Percentiles rank a stretch among this genome's conserved stretches.
These are phyloP conservation scores for Apiotrichum veenhuisii DNA, from an alignment of 1,284 basidiomycete genomes.

Conservation along the genomic window DNA sequence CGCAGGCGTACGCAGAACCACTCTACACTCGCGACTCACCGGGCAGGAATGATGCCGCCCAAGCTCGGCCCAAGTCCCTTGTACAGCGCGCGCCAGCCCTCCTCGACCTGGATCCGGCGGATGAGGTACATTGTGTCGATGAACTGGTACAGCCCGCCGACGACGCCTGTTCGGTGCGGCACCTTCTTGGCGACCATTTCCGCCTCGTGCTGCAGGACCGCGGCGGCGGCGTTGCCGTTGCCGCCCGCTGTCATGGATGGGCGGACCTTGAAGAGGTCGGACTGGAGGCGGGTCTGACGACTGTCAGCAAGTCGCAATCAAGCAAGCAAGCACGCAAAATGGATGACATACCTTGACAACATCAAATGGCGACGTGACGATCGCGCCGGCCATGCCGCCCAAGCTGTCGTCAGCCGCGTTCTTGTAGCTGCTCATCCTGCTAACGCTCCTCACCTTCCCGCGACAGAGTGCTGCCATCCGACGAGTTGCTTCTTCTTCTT, in stretches of 20 bases:
- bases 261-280: slow-evolving; percentile 63
- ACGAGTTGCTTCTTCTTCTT: slow-evolving; percentile 55
- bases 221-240: slow-evolving; percentile 14
- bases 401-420: slow-evolving; percentile 55
- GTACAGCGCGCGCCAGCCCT: slow-evolving; percentile 86
- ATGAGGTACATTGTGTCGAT: slow-evolving; percentile 91
- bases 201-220: slow-evolving; percentile 16
- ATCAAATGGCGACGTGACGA: slow-evolving; percentile 95
- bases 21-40: slow-evolving; percentile 49
- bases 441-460: slow-evolving; percentile 76
- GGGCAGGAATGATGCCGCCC: slow-evolving; percentile 89
- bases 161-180: slow-evolving; percentile 40
- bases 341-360: slow-evolving; percentile 93
- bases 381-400: slow-evolving; percentile 96
- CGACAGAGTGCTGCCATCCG: slow-evolving; percentile 78
- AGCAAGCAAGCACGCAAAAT: too few relatives aligned
- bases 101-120: slow-evolving; percentile 80
- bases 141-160: slow-evolving; percentile 79
- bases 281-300: slow-evolving; percentile 76
- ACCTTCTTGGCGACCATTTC: slow-evolving; percentile 11
- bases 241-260: neutral
- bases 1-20: too few relatives aligned
- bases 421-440: slow-evolving; percentile 4
- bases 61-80: slow-evolving; percentile 92
- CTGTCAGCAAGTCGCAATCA: neutral